Evolutionary conservation across 257 asterid genomes (phyloP), one percentile per base, ranked within the genome.

Genomic region (Vinca minor): DNA sequence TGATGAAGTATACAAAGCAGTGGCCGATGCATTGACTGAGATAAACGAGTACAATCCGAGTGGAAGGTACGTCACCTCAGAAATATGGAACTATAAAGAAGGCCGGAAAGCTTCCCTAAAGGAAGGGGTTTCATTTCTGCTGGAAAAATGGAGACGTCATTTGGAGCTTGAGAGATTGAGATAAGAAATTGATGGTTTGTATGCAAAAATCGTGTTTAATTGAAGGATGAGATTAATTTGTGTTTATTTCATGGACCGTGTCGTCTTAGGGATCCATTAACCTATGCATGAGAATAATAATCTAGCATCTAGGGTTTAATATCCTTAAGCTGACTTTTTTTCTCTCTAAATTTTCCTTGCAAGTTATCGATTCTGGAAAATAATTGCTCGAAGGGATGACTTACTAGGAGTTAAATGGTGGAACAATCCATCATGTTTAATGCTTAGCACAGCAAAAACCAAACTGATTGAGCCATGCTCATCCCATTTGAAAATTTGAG

Each of bases 11-110:
- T 79, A 71, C 79, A 79, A 79, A 46, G 95, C 95, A 1, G 96
- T 91, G 75, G 72, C 71, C 15, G 57, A 78, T 42, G 88, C 94
- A 54, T 66, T 83, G 70, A 66, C 58, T 0, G 95, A 91, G 86
- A 75, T 88, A 63, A 82, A 88, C 18, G 98, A 88, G 65, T 82
- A 85, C 75, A 92, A 92, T 69, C 93, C 96, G 0, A 89, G 98
- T 72, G 98, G 96, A 44, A 65, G 81, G 60, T 92, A 85, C 49
- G n/a, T 84, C 53, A 76, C 64, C 46, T 76, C 96, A 0, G 98
- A 89, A 74, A 75, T 92, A 23, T 89, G 98, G 98, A 89, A 85
- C 82, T 82, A 87, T 56, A 18, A 67, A 0, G 91, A 81, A n/a
- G 84, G 83, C 14, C 71, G 87, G 78, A 80, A 76, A 76, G 98